These are phyloP conservation scores for Leptographium lundbergii DNA, from an alignment of 2,329 filamentous ascomycete genomes.

Conservation along the genomic window DNA sequence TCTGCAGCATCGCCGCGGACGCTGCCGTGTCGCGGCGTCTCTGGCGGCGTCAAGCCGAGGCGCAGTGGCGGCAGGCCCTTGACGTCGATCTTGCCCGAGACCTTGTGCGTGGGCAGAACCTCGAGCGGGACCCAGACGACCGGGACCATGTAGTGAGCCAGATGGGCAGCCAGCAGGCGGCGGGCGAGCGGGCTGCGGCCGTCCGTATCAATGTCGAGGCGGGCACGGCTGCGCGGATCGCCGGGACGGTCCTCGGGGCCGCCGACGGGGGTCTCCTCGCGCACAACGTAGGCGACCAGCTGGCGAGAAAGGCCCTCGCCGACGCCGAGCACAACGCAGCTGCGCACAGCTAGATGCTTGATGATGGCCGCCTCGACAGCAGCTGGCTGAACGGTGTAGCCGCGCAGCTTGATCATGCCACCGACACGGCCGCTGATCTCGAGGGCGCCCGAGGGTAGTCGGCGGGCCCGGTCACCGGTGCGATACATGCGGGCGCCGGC, in stretches of 20 bases:
- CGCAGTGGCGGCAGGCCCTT: constrained; percentile 57
- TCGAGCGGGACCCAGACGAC: constrained; percentile 63
- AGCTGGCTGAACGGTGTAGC: constrained; percentile 65
- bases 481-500: constrained; percentile 58
- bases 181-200: constrained; percentile 60
- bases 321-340: constrained; percentile 60
- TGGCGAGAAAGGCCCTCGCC: constrained; percentile 66
- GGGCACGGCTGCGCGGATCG: constrained; percentile 35
- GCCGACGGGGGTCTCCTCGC: constrained; percentile 42
- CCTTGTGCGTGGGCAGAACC: constrained; percentile 59
- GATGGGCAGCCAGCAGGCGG: constrained; percentile 47
- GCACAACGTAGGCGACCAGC: constrained; percentile 64
- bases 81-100: constrained; percentile 68
- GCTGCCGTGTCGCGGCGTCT: constrained; percentile 17
- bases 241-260: constrained; percentile 1
- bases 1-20: background rate
- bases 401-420: constrained; percentile 70
- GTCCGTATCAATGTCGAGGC: constrained; percentile 53
- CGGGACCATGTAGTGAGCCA: constrained; percentile 78
- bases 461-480: constrained; percentile 57
- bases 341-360: constrained; percentile 54
- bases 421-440: constrained; percentile 68
- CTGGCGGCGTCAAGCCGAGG: constrained; percentile 22
- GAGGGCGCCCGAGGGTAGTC: constrained; percentile 54
- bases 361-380: constrained; percentile 65